Base-by-base conservation (phyloP, 768 basidiomycete species). In the Suillus subluteus region DNA sequence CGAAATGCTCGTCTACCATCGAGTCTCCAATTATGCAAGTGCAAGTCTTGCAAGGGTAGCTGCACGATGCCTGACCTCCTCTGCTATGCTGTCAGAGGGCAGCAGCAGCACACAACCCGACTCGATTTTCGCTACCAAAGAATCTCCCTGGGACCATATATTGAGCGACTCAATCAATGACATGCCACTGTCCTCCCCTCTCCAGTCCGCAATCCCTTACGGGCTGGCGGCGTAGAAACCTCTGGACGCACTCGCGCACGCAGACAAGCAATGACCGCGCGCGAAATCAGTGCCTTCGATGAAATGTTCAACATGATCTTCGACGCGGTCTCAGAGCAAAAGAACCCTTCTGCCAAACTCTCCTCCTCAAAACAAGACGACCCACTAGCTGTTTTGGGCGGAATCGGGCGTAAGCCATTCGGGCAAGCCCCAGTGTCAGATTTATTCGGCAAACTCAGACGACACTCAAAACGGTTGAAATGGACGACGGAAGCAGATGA, bases 221-320 rank as follows among this genome's bases (percentile, higher is more conserved):
- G 67, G 61, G 18, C 61, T 62, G 52, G 66, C 6, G n/a, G 54
- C n/a, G 23, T 2, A 30, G 23, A 37, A n/a, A 30, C 30, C 7
- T 21, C 65, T 4, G 48, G 56, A 8, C 62, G 41, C 68, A 43
- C 64, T 44, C 50, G 64, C 9, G 68, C 71, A 8, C 82, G 82
- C 46, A 83, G 82, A 35, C 88, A 90, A 68, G 79, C 86, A 23
- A 87, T 92, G 84, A 91, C 91, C 0, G 87, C 87, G 0, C 83
- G 84, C 55, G 92, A 94, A 78, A 82, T 84, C 65, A 82, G 73
- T 65, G 86, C 86, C 5, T 89, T 94, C 69, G 86, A 90, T 71
- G 87, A 89, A 38, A 90, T 93, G 85, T 91, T 93, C 70, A 82
- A 87, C 70, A 76, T 90, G 78, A 87, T 93, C 44, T 91, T 92